Evolutionary conservation across 805 yeast genomes (phyloP).

Genomic region (Metschnikowia dekortorum): DNA sequence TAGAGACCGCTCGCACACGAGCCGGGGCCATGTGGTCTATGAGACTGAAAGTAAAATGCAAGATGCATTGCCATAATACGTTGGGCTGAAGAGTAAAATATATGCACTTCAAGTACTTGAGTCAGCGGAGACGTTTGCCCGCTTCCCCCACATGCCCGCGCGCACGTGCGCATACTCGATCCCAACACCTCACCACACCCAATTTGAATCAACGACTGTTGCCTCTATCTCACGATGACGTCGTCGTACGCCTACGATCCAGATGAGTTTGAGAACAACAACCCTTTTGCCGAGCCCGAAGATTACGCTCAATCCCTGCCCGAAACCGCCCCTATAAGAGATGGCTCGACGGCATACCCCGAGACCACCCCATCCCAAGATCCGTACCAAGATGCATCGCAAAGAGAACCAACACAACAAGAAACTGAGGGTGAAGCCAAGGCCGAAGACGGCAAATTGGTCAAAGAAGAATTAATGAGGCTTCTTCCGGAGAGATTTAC

Average conservation of each 20-base stretch:
- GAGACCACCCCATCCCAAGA: neutral
- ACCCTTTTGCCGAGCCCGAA: conserved; percentile 37
- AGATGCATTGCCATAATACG: no score
- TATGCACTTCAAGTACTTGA: no score
- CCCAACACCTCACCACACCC: conserved; percentile 1
- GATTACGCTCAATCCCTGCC: neutral
- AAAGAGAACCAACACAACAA: neutral
- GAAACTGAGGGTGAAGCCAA: neutral
- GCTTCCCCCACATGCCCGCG: neutral
- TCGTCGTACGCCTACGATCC: conserved; percentile 46
- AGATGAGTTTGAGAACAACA: conserved; percentile 41
- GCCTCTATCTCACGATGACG: conserved; percentile 26
- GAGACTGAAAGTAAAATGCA: no score
- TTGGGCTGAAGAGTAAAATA: no score
- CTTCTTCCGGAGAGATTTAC: conserved; percentile 50
- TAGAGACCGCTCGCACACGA: no score
- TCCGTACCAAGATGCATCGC: neutral
- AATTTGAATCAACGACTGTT: neutral
- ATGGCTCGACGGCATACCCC: neutral
- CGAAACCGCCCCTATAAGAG: neutral
- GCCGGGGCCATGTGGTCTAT: no score
- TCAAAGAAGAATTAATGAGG: conserved; percentile 39
- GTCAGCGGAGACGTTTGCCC: no score
- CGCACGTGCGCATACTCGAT: conserved; percentile 2
- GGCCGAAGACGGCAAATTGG: conserved; percentile 18